Evolutionary conservation across 2,329 filamentous ascomycete genomes (phyloP).

Genomic region (Colletotrichum eremochloae): DNA sequence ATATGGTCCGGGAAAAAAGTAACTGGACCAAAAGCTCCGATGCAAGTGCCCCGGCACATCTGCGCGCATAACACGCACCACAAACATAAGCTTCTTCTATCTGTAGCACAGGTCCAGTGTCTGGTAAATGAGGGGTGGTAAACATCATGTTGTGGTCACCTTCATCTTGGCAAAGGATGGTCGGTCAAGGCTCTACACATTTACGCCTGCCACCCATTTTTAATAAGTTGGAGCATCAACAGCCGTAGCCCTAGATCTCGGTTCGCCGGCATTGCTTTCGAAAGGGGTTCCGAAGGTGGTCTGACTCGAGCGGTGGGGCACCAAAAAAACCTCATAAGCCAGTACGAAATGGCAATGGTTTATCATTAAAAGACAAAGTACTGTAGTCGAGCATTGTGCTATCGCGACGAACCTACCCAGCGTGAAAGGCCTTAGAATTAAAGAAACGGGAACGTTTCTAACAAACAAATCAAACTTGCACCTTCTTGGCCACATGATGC

Average conservation of each 20-base stretch:
- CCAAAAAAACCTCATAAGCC: not conserved
- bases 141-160: too few species aligned
- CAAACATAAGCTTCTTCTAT: not conserved
- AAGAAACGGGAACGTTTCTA: not conserved
- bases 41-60: not conserved
- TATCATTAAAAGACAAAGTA: not conserved
- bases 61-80: not conserved
- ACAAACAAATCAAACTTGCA: not conserved
- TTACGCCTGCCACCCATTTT: not conserved
- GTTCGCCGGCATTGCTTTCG: not conserved
- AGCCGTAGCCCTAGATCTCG: not conserved
- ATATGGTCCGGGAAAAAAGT: not conserved
- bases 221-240: not conserved
- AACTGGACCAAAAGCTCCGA: not conserved
- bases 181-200: not conserved
- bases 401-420: not conserved
- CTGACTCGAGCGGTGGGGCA: not conserved
- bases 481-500: not conserved
- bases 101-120: not conserved
- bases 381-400: not conserved
- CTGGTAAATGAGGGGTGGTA: constrained; percentile 4
- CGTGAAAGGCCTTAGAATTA: not conserved
- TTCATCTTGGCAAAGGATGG: not conserved
- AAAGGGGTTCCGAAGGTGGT: not conserved
- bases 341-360: not conserved